Evolutionary conservation across 2,329 filamentous ascomycete genomes (phyloP), one percentile per base, ranked within the genome.

Genomic region (Talaromyces albobiverticillius): DNA sequence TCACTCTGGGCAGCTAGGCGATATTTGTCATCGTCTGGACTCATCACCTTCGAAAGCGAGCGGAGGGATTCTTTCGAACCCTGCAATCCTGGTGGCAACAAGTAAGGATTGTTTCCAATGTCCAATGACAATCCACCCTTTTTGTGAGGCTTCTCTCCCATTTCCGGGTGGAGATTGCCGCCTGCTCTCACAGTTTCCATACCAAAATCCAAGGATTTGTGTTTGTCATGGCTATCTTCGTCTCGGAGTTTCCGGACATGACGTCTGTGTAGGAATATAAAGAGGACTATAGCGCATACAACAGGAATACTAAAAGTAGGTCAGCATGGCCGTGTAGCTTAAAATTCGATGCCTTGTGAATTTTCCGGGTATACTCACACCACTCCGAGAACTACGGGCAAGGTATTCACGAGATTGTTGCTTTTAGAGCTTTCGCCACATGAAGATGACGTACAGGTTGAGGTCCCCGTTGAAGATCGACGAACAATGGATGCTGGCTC

Each of bases 151-250:
- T 85, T 85, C 65, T 89, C 80, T 23, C 76, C 80, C 79, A 84
- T 76, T 71, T 85, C 73, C 60, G 78, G 64, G 49, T 65, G 62
- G 55, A 67, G 67, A 38, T 65, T 67, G 22, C 67, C 66, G 59
- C 56, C 55, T 38, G 53, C 66, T 59, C 34, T 66, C 57, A 76
- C 70, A 29, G 76, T 71, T 54, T 87, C 90, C 66, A 96, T 73
- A 32, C 94, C 94, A 67, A 96, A 99, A 70, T 99, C 94, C 67
- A 97, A 81, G 0, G 90, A 94, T 67, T 88, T 92, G 72, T 95
- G 90, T 61, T 90, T 89, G 71, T 96, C 92, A 59, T 88, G 84
- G 16, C 82, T 80, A 73, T 99, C 94, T 73, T 99, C 94, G 55
- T 79, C 75, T 53, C 79, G 78, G 59, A 90, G 79, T 64, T 84